These are phyloP conservation scores for Brachypodium distachyon DNA, from an alignment of 202 grass and related monocot genomes.

Conservation along the genomic window DNA sequence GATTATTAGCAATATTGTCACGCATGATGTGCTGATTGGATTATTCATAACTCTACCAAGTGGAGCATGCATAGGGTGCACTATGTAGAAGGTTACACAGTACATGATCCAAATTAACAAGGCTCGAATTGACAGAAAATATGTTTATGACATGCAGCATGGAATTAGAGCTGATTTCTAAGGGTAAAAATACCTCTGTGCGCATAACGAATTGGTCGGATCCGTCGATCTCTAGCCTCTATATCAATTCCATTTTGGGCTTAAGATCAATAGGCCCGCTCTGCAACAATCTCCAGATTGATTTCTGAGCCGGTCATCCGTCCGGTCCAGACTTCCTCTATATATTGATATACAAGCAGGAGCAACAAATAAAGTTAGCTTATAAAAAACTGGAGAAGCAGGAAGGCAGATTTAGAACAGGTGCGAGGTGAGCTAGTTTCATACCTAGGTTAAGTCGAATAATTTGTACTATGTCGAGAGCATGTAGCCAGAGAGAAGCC, in stretches of 20 bases:
- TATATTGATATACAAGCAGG: neutral
- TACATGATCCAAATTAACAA: no score
- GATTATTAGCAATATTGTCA: no score
- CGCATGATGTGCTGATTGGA: no score
- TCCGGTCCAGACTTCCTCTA: neutral
- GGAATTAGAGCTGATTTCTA: neutral
- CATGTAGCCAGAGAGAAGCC: neutral
- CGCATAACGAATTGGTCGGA: neutral
- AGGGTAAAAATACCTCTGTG: neutral
- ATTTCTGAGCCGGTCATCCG: neutral
- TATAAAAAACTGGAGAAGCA: neutral
- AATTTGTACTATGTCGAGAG: neutral
- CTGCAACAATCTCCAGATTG: neutral
- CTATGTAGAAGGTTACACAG: no score
- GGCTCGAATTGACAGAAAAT: no score
- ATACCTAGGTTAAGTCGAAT: neutral
- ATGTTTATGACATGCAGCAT: no score
- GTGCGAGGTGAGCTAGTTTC: neutral
- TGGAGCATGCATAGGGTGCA: no score
- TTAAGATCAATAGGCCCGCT: neutral
- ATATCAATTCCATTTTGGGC: neutral
- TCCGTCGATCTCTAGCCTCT: neutral
- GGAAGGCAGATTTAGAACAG: neutral
- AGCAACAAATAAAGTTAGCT: neutral
- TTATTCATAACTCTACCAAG: no score